A percentile compares a stretch with the other conserved stretches of the same genome.
Evolutionary conservation across 352 stramenopile genomes (phyloP).

Genomic region (Phytopythium vexans): DNA sequence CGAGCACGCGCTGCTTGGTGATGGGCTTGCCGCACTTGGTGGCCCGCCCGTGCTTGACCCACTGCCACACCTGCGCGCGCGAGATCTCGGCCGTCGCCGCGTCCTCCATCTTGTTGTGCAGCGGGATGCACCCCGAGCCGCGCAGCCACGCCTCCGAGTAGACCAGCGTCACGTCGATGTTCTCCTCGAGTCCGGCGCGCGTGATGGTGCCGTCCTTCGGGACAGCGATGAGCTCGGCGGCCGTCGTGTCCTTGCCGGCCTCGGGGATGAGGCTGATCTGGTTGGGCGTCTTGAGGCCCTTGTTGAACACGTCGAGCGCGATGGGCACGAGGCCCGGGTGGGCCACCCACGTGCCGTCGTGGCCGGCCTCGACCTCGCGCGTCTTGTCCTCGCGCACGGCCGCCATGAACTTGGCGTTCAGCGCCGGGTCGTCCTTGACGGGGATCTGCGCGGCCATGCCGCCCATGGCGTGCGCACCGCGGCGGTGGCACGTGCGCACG

Average conservation of each 20-base stretch:
- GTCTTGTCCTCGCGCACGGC: slow-evolving; percentile 91
- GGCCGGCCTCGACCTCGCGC: slow-evolving; percentile 86
- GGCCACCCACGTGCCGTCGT: slow-evolving; percentile 96
- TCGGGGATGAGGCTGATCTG: slow-evolving; percentile 82
- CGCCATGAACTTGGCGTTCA: slow-evolving; percentile 89
- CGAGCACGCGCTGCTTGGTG: slow-evolving; percentile 61
- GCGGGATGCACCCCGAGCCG: slow-evolving; percentile 91
- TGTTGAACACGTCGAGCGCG: slow-evolving; percentile 92
- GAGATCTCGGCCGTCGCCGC: slow-evolving; percentile 94
- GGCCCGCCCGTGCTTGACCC: slow-evolving; percentile 71
- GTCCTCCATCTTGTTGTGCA: slow-evolving; percentile 96
- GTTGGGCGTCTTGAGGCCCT: slow-evolving; percentile 91
- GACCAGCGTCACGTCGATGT: slow-evolving; percentile 91
- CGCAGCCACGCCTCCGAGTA: slow-evolving; percentile 95
- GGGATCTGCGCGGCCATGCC: slow-evolving; percentile 97
- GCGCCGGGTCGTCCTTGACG: slow-evolving; percentile 89
- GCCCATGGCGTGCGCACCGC: slow-evolving; percentile 95
- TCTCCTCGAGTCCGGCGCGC: slow-evolving; percentile 80
- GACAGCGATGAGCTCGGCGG: slow-evolving; percentile 57
- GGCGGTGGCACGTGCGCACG: slow-evolving; percentile 94
- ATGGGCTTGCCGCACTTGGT: slow-evolving; percentile 54
- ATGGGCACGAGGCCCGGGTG: slow-evolving; percentile 93
- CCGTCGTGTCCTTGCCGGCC: slow-evolving; percentile 52
- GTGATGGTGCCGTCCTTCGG: slow-evolving; percentile 76
- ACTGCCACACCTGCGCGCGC: slow-evolving; percentile 94